phyloP scores from a whole-genome alignment of 345 rosid genomes.

The Gossypium raimondii region DNA sequence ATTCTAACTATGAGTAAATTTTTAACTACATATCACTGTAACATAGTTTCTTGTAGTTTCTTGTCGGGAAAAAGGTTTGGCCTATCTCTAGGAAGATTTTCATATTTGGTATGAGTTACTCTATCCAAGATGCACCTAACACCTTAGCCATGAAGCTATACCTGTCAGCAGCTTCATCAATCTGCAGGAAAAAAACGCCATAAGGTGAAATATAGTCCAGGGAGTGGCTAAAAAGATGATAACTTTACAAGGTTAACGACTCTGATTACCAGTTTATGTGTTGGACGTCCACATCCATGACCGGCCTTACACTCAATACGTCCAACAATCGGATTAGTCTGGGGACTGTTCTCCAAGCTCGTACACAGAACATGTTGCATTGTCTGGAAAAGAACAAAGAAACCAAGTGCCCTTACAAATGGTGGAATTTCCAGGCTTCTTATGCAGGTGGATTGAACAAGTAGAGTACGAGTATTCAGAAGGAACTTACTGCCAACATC shows the following conservation, averaged over 20 bases:
- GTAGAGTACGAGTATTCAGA: too few species aligned
- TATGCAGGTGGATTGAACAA: not conserved
- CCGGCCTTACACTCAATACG: constrained; percentile 60
- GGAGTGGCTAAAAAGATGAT: not conserved
- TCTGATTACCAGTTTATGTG: constrained; percentile 43
- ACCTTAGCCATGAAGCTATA: constrained; percentile 62
- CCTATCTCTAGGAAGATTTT: not conserved
- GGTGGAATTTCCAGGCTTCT: not conserved
- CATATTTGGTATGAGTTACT: constrained; percentile 18
- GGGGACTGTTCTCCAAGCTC: constrained; percentile 72
- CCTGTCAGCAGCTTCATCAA: constrained; percentile 55
- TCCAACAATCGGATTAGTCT: constrained; percentile 80
- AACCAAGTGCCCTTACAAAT: not conserved
- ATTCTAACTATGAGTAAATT: not conserved
- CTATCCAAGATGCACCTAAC: constrained; percentile 45
- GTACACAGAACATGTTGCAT: constrained; percentile 71
- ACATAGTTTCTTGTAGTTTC: not conserved
- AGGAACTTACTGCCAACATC: constrained; percentile 69
- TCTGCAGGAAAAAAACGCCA: constrained; percentile 28
- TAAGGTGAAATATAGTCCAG: not conserved
- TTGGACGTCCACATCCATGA: constrained; percentile 71
- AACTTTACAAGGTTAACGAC: not conserved
- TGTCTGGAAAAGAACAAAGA: constrained; percentile 40
- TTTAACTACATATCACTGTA: not conserved
- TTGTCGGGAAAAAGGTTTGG: not conserved